These are phyloP conservation scores for Diutina catenulata DNA, from an alignment of 1,139 yeast genomes.

Conservation along the genomic window DNA sequence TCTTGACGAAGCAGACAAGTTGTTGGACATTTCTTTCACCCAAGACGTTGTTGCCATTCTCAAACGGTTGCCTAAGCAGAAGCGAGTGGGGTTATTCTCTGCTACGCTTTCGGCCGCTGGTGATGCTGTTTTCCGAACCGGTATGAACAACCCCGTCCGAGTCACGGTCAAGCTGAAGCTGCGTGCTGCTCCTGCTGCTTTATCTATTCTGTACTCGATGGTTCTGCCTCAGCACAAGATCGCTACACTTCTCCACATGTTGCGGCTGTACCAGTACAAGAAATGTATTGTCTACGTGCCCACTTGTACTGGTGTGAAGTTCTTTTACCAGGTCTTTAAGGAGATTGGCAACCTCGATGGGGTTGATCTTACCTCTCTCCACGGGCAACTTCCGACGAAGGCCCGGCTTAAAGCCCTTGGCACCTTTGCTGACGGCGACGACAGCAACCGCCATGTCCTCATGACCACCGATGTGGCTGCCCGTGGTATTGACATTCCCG, in stretches of 20 bases:
- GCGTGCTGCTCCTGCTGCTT: conserved; percentile 43
- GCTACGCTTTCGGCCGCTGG: conserved; percentile 86
- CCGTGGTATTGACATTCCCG: conserved; percentile 86
- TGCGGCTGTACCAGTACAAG: conserved; percentile 45
- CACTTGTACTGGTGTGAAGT: conserved; percentile 75
- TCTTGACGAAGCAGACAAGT: conserved; percentile 87
- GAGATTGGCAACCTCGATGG: conserved; percentile 3
- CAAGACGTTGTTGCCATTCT: conserved; percentile 58
- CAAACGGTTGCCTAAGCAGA: conserved; percentile 67
- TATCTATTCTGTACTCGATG: conserved; percentile 51
- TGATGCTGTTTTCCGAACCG: conserved; percentile 54
- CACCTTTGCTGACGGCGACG: conserved; percentile 39
- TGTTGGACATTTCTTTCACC: conserved; percentile 70
- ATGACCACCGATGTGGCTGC: conserved; percentile 87
- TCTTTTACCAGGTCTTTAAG: conserved; percentile 51
- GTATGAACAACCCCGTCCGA: conserved; percentile 83
- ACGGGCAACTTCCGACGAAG: conserved; percentile 72
- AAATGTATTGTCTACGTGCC: conserved; percentile 84
- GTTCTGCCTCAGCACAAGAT: conserved; percentile 53
- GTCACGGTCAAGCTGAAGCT: conserved; percentile 53
- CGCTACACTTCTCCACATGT: conserved; percentile 41
- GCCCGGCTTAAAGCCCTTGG: conserved; percentile 64
- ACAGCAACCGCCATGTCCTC: conserved; percentile 42
- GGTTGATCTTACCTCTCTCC: conserved; percentile 49
- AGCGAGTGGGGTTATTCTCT: conserved; percentile 86